Evolutionary conservation across 106 monocot species (phyloP).

Genomic region (Posidonia australis): DNA sequence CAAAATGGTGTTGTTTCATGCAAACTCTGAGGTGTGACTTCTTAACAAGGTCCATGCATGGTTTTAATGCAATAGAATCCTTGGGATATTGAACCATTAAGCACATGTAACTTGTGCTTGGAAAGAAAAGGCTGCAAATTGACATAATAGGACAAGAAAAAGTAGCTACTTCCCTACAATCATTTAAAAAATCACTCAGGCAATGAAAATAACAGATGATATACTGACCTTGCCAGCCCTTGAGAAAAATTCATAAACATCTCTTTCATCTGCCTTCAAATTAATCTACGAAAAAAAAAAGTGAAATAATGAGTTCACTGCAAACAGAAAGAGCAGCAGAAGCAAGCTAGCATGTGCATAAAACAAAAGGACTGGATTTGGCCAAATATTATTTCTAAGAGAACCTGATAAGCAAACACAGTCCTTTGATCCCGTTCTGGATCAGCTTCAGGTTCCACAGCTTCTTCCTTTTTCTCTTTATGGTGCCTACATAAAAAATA

Average conservation of each 20-base stretch:
- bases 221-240: slow-evolving; percentile 85
- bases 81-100: no score
- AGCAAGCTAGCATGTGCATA: not conserved
- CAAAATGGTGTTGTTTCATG: no score
- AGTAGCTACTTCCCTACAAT: no score
- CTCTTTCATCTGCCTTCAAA: slow-evolving; percentile 92
- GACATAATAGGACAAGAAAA: no score
- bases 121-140: no score
- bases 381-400: not conserved
- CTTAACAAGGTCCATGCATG: no score
- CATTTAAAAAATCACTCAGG: no score
- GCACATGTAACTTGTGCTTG: no score
- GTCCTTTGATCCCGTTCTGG: slow-evolving; percentile 95
- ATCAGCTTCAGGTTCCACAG: slow-evolving; percentile 60
- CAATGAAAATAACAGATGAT: not conserved
- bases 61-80: no score
- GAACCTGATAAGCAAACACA: slow-evolving; percentile 94
- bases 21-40: no score
- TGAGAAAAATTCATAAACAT: slow-evolving; percentile 93
- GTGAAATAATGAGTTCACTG: no score
- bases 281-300: slow-evolving; percentile 39
- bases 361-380: not conserved
- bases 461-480: slow-evolving; percentile 61
- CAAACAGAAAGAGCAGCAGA: no score
- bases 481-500: slow-evolving; percentile 34